Evolutionary conservation across 1,284 basidiomycete species (phyloP).

Genomic region (Puccinia hordei): DNA sequence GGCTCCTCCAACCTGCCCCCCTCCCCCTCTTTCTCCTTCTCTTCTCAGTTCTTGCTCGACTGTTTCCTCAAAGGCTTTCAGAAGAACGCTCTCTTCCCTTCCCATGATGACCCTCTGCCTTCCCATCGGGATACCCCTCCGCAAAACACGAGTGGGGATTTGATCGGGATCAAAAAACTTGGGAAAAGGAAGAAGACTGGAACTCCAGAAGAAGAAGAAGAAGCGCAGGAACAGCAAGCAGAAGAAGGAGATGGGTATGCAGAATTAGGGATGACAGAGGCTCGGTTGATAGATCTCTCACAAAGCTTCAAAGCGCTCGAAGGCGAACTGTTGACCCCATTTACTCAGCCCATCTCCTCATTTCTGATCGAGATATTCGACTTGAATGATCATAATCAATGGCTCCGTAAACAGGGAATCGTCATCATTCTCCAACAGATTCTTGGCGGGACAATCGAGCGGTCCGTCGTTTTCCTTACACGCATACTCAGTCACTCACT

Average conservation of each 20-base stretch:
- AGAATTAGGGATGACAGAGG: background rate
- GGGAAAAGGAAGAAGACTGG: background rate
- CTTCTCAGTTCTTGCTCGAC: constrained; percentile 21
- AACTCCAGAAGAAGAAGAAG: constrained; percentile 2
- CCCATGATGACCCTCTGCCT: background rate
- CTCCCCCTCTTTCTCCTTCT: constrained; percentile 17
- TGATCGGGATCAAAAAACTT: constrained; percentile 11
- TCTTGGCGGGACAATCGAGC: constrained; percentile 89
- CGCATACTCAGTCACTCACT: background rate
- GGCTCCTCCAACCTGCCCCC: background rate
- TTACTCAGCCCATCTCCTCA: constrained; percentile 92
- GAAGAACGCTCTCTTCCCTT: background rate
- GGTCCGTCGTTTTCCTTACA: constrained; percentile 63
- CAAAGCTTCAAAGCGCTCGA: constrained; percentile 29
- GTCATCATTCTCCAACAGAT: constrained; percentile 94
- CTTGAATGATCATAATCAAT: constrained; percentile 90
- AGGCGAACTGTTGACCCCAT: constrained; percentile 60
- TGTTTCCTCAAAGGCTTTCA: constrained; percentile 10
- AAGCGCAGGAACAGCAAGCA: constrained; percentile 11
- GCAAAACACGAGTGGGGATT: background rate
- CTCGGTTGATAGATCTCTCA: background rate
- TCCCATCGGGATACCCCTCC: background rate
- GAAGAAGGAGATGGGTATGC: background rate
- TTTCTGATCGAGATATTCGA: constrained; percentile 89
- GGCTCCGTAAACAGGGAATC: constrained; percentile 92